A percentile compares a stretch with the other conserved stretches of the same genome.
These are phyloP conservation scores for Clavaria fumosa DNA, from an alignment of 768 basidiomycete genomes.

Conservation along the genomic window DNA sequence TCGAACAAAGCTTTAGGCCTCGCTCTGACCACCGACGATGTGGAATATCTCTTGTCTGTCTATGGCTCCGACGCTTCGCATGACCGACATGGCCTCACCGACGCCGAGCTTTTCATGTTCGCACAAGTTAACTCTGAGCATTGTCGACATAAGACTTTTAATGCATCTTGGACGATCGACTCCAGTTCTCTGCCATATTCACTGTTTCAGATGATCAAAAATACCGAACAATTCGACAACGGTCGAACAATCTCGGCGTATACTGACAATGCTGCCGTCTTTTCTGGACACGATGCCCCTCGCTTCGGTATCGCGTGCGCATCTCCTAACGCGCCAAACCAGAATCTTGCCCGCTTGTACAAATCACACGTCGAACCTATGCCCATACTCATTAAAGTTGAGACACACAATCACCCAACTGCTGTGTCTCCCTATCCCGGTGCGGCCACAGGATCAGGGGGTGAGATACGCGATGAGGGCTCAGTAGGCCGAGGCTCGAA, in stretches of 20 bases:
- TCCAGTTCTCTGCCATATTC: conserved; percentile 45
- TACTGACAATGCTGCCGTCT: conserved; percentile 94
- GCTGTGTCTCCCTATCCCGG: conserved; percentile 97
- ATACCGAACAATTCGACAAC: conserved; percentile 69
- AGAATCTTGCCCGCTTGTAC: conserved; percentile 31
- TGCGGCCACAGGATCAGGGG: conserved; percentile 97
- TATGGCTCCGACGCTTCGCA: conserved; percentile 59
- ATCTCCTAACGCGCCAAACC: conserved; percentile 13
- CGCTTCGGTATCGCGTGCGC: conserved; percentile 46
- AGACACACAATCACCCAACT: conserved; percentile 98
- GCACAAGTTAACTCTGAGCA: conserved; percentile 99
- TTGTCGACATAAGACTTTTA: conserved; percentile 99
- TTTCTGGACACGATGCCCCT: conserved; percentile 60
- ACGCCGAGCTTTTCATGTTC: conserved; percentile 99
- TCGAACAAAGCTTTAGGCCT: conserved; percentile 84
- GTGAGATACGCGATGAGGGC: conserved; percentile 97
- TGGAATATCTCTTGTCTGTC: conserved; percentile 81
- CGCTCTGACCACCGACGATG: conserved; percentile 79
- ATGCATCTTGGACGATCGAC: conserved; percentile 91
- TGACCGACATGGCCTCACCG: conserved; percentile 76
- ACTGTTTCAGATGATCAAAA: conserved; percentile 94
- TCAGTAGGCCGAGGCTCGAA: conserved; percentile 89
- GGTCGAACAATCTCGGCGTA: conserved; percentile 89
- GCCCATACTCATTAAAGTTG: conserved; percentile 91
- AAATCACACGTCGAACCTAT: conserved; percentile 46